Evolutionary conservation across 208 protist species (phyloP).

Genomic region (Angomonas deanei): DNA sequence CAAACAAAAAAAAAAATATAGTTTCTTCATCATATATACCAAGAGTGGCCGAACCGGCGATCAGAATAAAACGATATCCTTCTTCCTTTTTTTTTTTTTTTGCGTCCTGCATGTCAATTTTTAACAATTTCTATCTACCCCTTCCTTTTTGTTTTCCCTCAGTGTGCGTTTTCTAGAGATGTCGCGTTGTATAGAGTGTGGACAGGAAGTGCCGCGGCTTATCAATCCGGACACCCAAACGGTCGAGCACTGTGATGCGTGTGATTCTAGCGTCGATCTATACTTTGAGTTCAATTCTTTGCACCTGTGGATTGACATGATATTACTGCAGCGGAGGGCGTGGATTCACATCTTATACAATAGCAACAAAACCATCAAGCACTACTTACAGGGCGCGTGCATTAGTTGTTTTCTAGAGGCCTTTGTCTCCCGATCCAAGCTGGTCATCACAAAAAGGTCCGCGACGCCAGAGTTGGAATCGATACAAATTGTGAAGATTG

Average conservation of each 20-base stretch:
- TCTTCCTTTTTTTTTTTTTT: too few species aligned
- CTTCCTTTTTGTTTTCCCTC: background rate
- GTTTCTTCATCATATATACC: too few species aligned
- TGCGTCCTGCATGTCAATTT: background rate
- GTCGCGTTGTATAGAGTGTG: conserved; percentile 79
- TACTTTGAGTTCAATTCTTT: conserved; percentile 74
- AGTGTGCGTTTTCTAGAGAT: conserved; percentile 19
- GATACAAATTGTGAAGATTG: conserved; percentile 63
- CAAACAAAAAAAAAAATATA: too few species aligned
- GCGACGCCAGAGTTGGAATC: conserved; percentile 14
- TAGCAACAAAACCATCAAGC: conserved; percentile 10
- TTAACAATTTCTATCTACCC: conserved; percentile 1
- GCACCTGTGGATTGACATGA: conserved; percentile 74
- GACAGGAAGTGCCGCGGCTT: conserved; percentile 30
- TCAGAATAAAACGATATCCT: too few species aligned
- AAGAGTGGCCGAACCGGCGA: too few species aligned
- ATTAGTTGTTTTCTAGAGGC: conserved; percentile 66
- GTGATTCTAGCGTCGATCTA: conserved; percentile 47
- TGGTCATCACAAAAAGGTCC: conserved; percentile 3
- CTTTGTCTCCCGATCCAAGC: conserved; percentile 57
- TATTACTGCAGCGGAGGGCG: conserved; percentile 53
- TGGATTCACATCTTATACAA: conserved; percentile 84
- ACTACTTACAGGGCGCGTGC: conserved; percentile 24
- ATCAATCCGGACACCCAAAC: conserved; percentile 66
- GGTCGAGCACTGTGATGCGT: conserved; percentile 64